Conservation (phyloP, 2,329 filamentous ascomycete genomes). For the Tolypocladium ophioglossoides region DNA sequence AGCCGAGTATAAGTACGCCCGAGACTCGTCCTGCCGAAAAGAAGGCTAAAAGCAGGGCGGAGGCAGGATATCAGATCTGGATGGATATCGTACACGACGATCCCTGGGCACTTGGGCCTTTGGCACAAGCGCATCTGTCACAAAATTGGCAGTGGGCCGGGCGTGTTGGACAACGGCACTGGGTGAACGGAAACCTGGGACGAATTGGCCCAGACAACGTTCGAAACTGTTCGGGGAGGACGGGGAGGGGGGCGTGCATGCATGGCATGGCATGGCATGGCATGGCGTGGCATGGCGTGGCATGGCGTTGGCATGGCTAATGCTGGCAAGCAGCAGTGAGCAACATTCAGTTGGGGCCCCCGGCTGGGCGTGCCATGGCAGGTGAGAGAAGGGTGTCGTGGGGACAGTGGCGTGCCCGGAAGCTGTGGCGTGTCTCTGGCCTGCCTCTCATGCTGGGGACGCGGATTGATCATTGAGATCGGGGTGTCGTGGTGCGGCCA, state of each 20-base stretch:
- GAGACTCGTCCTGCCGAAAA: conserved; percentile 1
- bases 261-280: neutral
- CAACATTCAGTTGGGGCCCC: too few relatives aligned
- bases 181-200: conserved; percentile 4
- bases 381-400: neutral
- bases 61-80: conserved; percentile 11
- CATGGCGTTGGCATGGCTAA: too few relatives aligned
- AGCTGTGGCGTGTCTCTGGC: neutral
- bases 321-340: too few relatives aligned
- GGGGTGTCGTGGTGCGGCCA: conserved; percentile 4
- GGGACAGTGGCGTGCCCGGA: neutral
- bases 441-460: conserved; percentile 6
- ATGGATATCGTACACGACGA: conserved; percentile 6
- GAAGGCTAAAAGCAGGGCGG: conserved; percentile 1
- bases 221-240: conserved; percentile 1
- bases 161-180: conserved; percentile 1
- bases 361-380: neutral
- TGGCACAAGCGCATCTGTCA: conserved; percentile 7
- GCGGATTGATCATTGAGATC: conserved; percentile 11
- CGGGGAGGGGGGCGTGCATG: conserved; percentile 3
- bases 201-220: conserved; percentile 4
- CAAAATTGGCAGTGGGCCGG: conserved; percentile 10
- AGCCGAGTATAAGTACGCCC: conserved; percentile 9
- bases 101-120: conserved; percentile 1
- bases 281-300: too few relatives aligned